A percentile compares a stretch with the other conserved stretches of the same genome.
These are phyloP conservation scores for Ophiostoma tasmaniense DNA, from an alignment of 2,329 filamentous ascomycete genomes.

Conservation along the genomic window DNA sequence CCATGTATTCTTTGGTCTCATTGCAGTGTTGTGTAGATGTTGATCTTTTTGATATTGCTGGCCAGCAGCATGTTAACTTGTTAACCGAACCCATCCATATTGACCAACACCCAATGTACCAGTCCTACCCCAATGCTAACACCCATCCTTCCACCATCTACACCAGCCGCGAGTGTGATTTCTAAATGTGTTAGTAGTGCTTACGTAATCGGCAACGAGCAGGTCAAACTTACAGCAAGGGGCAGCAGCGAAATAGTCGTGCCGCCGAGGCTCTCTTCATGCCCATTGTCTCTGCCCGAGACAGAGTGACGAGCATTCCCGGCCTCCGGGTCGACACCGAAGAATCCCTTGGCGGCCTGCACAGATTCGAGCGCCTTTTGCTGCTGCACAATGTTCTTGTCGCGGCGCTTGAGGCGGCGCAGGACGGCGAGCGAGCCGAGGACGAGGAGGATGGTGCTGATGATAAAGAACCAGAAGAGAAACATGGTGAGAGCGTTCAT, in stretches of 20 bases:
- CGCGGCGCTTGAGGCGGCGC: conserved; percentile 16
- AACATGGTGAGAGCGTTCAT: conserved; percentile 18
- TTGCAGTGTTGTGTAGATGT: neutral
- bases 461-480: conserved; percentile 20
- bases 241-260: neutral
- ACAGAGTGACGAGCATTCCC: neutral
- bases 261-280: neutral
- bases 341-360: neutral
- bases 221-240: neutral
- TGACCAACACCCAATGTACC: neutral
- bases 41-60: neutral
- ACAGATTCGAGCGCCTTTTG: neutral
- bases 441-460: conserved; percentile 15
- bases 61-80: neutral
- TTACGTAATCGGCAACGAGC: neutral
- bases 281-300: neutral
- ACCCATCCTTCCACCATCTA: neutral
- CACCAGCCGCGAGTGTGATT: neutral
- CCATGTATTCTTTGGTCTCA: neutral
- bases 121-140: neutral
- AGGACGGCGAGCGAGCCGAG: conserved; percentile 10
- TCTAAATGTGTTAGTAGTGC: neutral
- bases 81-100: neutral
- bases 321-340: neutral
- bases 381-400: neutral